phyloP scores from a whole-genome alignment of 805 yeast species.

The Sungouiella thailandica region DNA sequence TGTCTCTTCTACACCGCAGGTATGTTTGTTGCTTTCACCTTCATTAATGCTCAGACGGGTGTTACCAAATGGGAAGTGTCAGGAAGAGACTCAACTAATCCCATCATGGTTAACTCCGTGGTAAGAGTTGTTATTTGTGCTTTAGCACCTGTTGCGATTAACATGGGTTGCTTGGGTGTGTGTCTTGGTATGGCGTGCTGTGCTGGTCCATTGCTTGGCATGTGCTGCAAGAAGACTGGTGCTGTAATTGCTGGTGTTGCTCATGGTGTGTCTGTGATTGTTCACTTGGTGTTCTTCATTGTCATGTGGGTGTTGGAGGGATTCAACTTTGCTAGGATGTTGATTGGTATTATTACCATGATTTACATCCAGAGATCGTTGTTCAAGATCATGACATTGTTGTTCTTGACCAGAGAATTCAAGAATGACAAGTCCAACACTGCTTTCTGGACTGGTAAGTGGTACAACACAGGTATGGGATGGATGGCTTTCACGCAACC shows the following conservation, averaged over 20 bases:
- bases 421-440: conserved; percentile 92
- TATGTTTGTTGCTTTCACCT: conserved; percentile 73
- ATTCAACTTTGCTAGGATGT: conserved; percentile 80
- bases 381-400: conserved; percentile 76
- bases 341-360: conserved; percentile 80
- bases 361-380: conserved; percentile 82
- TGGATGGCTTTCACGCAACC: conserved; percentile 95
- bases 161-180: conserved; percentile 77
- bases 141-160: conserved; percentile 85
- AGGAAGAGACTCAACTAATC: conserved; percentile 23
- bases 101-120: conserved; percentile 58
- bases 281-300: conserved; percentile 83
- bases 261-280: conserved; percentile 88
- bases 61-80: conserved; percentile 43
- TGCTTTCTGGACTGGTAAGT: conserved; percentile 99
- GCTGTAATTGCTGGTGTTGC: conserved; percentile 94
- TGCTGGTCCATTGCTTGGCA: conserved; percentile 91
- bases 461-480: conserved; percentile 95
- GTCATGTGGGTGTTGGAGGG: conserved; percentile 97
- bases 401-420: conserved; percentile 88
- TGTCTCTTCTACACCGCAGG: conserved; percentile 68
- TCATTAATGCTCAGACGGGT: conserved; percentile 83
- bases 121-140: conserved; percentile 75
- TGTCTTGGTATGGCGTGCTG: conserved; percentile 88
- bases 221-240: conserved; percentile 97